Base-by-base conservation (phyloP, 2,329 filamentous ascomycete genomes). In the Rugonectria rugulosa region DNA sequence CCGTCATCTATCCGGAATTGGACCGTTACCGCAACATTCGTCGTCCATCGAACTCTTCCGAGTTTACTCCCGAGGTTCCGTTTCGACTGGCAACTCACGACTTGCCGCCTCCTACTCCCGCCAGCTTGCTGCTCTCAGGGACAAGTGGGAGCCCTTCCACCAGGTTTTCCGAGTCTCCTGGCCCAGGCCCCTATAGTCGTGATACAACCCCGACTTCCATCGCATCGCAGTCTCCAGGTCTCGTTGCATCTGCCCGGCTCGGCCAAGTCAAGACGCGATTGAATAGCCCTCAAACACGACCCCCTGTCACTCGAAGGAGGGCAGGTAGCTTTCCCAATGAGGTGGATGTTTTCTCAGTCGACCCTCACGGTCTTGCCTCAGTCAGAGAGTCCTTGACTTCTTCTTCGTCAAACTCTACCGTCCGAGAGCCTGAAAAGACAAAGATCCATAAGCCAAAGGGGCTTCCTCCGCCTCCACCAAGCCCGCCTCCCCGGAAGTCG, bases 131-230 rank as follows among this genome's bases (percentile, higher is more conserved):
- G 7, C 86, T 88, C 47, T 87, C 84, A 0, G 81, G 81, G 36
- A 80, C 87, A 48, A 91, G 89, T 57, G 85, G 80, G 20, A 92
- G 88, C 55, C 88, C 89, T 31, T 92, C 89, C 4, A 92, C 90
- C 2, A 80, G 87, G 57, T 92, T 89, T 66, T 91, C 88, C 2
- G 89, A 86, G 52, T 92, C 90, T 1, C 86, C 86, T 1, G 83
- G 84, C 1, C 85, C 88, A 10, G 85, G 88, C 2, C 76, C 85
- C 5, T 92, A 91, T 72, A 92, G 89, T 68, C 82, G 89, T 59
- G 88, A 90, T 56, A 92, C 89, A 1, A 92, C 90, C 3, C 90
- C 90, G 6, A 92, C 89, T 5, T 92, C 90, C 9, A 87, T 90
- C 60, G 89, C 87, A 7, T 92, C 90, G 2, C 88, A 89, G 64